Evolutionary conservation across 2,329 filamentous ascomycete genomes (phyloP), one percentile per base, ranked within the genome.

Genomic region (Teratosphaeria viscida): DNA sequence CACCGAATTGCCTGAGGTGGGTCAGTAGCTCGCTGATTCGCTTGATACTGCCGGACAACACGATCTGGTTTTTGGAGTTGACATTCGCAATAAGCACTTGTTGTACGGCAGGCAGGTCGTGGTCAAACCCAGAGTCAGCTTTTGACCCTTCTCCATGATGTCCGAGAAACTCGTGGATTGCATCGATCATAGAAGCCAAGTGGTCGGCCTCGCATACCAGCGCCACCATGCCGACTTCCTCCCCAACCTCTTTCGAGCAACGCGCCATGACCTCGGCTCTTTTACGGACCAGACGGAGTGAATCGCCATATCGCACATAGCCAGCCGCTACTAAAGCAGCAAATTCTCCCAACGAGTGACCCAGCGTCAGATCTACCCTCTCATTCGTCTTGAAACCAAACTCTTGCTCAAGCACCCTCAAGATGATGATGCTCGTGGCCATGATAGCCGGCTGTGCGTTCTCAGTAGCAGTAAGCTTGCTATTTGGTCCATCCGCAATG

Each of bases 361-460:
- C 92, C 27, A 96, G 80, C 0, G 89, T 89, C 39, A 95, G 85
- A 74, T 96, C 89, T 52, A 91, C 85, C 61, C 86, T 81, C 59
- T 88, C 83, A 8, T 78, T 75, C 6, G 86, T 82, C 60, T 83
- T 79, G 76, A 96, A 95, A 49, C 82, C 85, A 71, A 92, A 96
- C 65, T 96, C 89, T 62, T 83, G 79, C 76, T 96, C 90, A 63
- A 97, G 81, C 61, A 96, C 85, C 59, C 89, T 87, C 58, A 96
- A 81, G 70, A 96, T 95, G 61, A 96, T 82, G 70, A 96, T 86
- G 32, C 90, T 95, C 3, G 90, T 94, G 14, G 91, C 90, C 90
- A 97, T 95, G 74, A 96, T 96, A 67, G 92, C 92, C 1, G 92
- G 92, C 74, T 97, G 92, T 3, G 92, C 89, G 71, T 95, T 92